phyloP scores from a whole-genome alignment of 495 filamentous ascomycete genomes.

The Xylaria longipes region DNA sequence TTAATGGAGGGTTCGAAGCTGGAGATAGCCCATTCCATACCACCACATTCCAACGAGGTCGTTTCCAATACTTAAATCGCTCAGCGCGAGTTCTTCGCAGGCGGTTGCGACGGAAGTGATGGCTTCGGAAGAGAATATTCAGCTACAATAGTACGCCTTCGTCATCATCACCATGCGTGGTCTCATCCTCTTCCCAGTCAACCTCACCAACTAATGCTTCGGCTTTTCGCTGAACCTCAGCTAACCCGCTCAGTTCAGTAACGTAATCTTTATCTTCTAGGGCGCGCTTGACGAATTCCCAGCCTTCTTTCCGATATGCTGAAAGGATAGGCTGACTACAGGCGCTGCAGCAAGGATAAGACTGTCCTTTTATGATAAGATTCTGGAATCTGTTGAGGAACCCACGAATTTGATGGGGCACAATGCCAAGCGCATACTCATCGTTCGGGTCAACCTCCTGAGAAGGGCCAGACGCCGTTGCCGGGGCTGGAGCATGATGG shows the following conservation, averaged over 20 bases:
- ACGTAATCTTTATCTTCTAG: conserved; percentile 86
- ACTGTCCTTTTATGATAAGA: conserved; percentile 77
- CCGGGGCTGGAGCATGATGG: conserved; percentile 65
- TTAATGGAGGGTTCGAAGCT: conserved; percentile 22
- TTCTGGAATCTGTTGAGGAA: conserved; percentile 89
- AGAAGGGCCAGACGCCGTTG: conserved; percentile 34
- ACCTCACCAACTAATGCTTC: conserved; percentile 58
- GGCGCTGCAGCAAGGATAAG: conserved; percentile 90
- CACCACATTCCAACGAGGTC: conserved; percentile 34
- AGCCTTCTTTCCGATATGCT: conserved; percentile 75
- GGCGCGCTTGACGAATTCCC: conserved; percentile 88
- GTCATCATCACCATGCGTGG: conserved; percentile 50
- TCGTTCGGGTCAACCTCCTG: conserved; percentile 63
- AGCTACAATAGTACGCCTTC: conserved; percentile 48
- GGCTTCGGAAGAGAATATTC: conserved; percentile 26
- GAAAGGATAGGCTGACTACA: conserved; percentile 79
- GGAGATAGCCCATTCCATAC: conserved; percentile 30
- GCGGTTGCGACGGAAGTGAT: conserved; percentile 30
- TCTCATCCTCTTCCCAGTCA: conserved; percentile 54
- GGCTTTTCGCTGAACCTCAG: conserved; percentile 86
- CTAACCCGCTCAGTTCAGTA: conserved; percentile 87
- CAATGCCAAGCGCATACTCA: conserved; percentile 78
- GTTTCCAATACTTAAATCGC: conserved; percentile 38
- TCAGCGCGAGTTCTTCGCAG: conserved; percentile 32
- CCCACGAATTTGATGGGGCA: conserved; percentile 93